Conservation (phyloP, 2,329 filamentous ascomycete genomes). For the Periconia macrospinosa region DNA sequence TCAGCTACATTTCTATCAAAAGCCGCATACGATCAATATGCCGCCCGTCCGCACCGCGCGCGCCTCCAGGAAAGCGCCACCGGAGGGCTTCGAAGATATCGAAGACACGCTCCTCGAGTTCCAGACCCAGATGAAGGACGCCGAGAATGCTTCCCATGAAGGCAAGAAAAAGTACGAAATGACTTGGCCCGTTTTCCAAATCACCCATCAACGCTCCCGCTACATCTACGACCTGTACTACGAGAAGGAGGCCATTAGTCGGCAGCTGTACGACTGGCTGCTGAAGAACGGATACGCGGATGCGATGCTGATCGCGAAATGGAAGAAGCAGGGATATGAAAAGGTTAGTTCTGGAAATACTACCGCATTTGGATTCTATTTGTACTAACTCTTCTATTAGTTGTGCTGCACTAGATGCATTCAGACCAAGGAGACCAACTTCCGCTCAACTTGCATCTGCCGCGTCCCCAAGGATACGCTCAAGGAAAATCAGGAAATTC, state of each 20-base stretch:
- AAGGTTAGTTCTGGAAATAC: conserved; percentile 67
- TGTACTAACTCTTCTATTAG: conserved; percentile 47
- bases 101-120: conserved; percentile 85
- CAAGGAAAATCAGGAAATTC: conserved; percentile 86
- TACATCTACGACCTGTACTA: conserved; percentile 99
- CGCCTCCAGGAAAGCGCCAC: conserved; percentile 78
- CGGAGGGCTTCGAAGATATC: conserved; percentile 84
- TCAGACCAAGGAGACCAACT: conserved; percentile 99
- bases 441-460: conserved; percentile 96
- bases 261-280: conserved; percentile 90
- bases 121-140: conserved; percentile 90
- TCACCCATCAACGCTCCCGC: conserved; percentile 85
- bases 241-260: conserved; percentile 93
- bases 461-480: conserved; percentile 87
- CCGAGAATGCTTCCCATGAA: conserved; percentile 81
- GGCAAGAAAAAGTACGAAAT: conserved; percentile 87
- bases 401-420: conserved; percentile 94
- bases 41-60: conserved; percentile 71
- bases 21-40: conserved; percentile 53
- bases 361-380: not conserved
- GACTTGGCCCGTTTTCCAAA: conserved; percentile 97
- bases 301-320: conserved; percentile 94
- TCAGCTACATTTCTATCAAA: not conserved
- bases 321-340: conserved; percentile 99
- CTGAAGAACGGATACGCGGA: conserved; percentile 97